These are phyloP conservation scores for Lactifluus pinguis DNA, from an alignment of 768 basidiomycete species.

Conservation along the genomic window DNA sequence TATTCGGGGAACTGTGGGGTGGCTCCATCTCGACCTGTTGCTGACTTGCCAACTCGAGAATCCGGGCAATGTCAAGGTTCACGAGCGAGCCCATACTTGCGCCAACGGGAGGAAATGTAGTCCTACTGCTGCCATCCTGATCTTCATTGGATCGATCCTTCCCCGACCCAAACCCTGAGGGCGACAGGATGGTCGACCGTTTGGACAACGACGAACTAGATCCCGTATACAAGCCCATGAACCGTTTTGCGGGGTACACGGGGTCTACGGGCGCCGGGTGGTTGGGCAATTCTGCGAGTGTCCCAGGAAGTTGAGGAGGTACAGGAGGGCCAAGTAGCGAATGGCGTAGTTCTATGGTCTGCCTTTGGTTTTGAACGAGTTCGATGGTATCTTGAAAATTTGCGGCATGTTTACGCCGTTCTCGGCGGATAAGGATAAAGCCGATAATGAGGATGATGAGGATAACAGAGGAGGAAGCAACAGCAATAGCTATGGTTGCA, in stretches of 20 bases:
- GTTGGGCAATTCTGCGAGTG: not conserved
- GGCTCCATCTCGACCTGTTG: not conserved
- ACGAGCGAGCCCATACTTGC: not conserved
- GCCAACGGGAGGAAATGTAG: not conserved
- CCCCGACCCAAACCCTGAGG: not conserved
- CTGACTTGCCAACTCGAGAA: conserved; percentile 14
- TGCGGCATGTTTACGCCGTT: not conserved
- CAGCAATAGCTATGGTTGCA: conserved; percentile 9
- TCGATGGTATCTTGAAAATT: not conserved
- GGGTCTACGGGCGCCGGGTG: conserved; percentile 1
- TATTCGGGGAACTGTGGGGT: not conserved
- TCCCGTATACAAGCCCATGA: not conserved
- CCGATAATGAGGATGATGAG: conserved; percentile 2
- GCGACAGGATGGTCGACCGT: conserved; percentile 4
- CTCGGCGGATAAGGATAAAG: not conserved
- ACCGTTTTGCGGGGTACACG: conserved; percentile 3
- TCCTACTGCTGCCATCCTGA: not conserved
- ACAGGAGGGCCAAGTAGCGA: not conserved
- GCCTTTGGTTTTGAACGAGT: not conserved
- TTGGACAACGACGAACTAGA: not conserved
- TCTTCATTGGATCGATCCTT: not conserved
- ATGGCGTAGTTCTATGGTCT: not conserved
- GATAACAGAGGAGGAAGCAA: not conserved
- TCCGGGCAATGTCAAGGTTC: conserved; percentile 16
- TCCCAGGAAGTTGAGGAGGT: not conserved